These are phyloP conservation scores for Vanilla planifolia DNA, from an alignment of 106 monocot genomes.

Conservation along the genomic window DNA sequence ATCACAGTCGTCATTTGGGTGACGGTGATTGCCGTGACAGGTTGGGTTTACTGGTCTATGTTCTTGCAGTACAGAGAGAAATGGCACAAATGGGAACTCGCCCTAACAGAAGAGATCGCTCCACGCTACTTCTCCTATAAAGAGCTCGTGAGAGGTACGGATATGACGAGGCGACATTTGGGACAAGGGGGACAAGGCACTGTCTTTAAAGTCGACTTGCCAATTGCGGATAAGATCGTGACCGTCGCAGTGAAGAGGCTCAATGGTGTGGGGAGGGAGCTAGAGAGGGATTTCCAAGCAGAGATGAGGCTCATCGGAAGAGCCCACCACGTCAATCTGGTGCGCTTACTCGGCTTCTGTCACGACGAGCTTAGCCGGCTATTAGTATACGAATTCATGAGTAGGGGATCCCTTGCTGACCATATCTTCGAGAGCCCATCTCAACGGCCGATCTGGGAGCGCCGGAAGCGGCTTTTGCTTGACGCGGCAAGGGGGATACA, in stretches of 20 bases:
- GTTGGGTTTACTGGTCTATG: background rate
- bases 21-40: background rate
- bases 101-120: background rate
- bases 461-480: background rate
- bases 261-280: background rate
- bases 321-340: background rate
- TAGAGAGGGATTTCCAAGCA: background rate
- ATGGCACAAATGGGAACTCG: slow-evolving; percentile 4
- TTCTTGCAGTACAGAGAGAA: background rate
- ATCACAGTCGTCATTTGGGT: background rate
- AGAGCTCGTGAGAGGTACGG: slow-evolving; percentile 13
- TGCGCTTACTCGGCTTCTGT: slow-evolving; percentile 1
- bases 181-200: slow-evolving; percentile 26
- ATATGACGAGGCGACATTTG: slow-evolving; percentile 10
- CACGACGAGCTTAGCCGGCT: background rate
- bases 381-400: slow-evolving; percentile 4
- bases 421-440: background rate
- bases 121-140: slow-evolving; percentile 17
- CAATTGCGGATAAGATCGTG: background rate
- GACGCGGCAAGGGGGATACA: background rate
- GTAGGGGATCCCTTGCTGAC: background rate
- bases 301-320: slow-evolving; percentile 5
- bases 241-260: slow-evolving; percentile 3
- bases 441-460: background rate
- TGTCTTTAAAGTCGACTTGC: slow-evolving; percentile 17